Percentiles rank a stretch among this genome's conserved stretches.
Evolutionary conservation across 163 green algal species (phyloP).

Genomic region (Chlorella variabilis): DNA sequence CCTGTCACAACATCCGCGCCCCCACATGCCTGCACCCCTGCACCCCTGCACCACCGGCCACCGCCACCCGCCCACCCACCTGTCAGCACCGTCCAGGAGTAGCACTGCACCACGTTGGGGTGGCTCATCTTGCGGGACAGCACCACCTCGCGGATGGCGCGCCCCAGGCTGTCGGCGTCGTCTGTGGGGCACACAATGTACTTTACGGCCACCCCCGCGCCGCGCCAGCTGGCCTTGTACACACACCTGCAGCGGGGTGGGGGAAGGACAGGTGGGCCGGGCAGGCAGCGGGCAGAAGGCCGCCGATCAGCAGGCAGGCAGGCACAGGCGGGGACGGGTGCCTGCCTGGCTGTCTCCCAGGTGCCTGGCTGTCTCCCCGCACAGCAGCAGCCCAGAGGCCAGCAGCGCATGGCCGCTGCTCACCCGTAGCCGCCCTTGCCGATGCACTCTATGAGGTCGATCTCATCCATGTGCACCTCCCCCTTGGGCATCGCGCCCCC

Average conservation of each 20-base stretch:
- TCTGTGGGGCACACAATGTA: slow-evolving; percentile 51
- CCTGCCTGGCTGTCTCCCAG: too few species aligned
- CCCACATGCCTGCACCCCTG: background rate
- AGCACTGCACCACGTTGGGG: slow-evolving; percentile 57
- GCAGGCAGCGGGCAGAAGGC: background rate
- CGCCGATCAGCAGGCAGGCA: background rate
- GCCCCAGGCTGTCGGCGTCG: slow-evolving; percentile 42
- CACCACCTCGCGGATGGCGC: slow-evolving; percentile 54
- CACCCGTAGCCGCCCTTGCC: slow-evolving; percentile 56
- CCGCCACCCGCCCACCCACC: background rate
- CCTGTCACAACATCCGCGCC: background rate
- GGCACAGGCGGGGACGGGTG: background rate
- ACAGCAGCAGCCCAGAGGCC: too few species aligned
- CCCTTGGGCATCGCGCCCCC: slow-evolving; percentile 2
- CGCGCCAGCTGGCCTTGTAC: slow-evolving; percentile 50
- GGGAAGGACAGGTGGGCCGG: too few species aligned
- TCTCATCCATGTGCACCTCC: slow-evolving; percentile 60
- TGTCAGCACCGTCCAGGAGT: slow-evolving; percentile 23
- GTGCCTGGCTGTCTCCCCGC: too few species aligned
- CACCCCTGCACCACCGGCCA: too few species aligned
- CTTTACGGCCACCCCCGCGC: slow-evolving; percentile 59
- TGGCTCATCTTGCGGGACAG: slow-evolving; percentile 57
- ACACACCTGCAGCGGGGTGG: slow-evolving; percentile 21
- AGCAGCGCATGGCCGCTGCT: background rate
- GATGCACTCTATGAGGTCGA: slow-evolving; percentile 58